These are phyloP conservation scores for Alisma plantagoaquatica DNA, from an alignment of 106 monocot genomes.

Conservation along the genomic window DNA sequence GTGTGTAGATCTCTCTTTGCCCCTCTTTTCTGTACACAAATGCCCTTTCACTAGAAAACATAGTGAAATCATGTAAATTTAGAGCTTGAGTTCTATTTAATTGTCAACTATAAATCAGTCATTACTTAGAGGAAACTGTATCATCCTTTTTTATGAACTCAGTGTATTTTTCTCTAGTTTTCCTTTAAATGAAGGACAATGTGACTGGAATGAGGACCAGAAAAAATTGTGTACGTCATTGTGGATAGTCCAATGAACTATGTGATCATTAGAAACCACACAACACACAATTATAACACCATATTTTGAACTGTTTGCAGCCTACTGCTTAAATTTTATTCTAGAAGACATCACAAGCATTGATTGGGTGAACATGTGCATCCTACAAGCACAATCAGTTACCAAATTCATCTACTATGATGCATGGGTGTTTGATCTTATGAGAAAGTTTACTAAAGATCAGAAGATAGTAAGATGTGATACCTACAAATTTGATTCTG, in stretches of 20 bases:
- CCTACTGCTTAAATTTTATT: conserved; percentile 58
- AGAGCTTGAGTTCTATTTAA: too few species aligned
- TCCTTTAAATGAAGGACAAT: too few species aligned
- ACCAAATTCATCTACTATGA: conserved; percentile 84
- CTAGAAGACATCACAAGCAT: conserved; percentile 79
- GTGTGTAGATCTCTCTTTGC: too few species aligned
- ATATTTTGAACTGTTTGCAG: conserved; percentile 81
- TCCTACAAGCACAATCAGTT: conserved; percentile 62
- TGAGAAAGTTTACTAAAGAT: conserved; percentile 61
- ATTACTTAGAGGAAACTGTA: too few species aligned
- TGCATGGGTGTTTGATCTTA: conserved; percentile 51
- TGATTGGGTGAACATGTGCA: conserved; percentile 87
- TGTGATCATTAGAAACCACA: conserved; percentile 47
- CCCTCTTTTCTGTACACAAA: too few species aligned
- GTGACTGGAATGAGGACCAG: too few species aligned
- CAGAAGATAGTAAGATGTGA: conserved; percentile 64
- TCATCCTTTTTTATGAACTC: too few species aligned
- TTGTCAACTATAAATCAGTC: too few species aligned
- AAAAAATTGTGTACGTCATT: conserved; percentile 90
- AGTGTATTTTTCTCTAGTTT: too few species aligned
- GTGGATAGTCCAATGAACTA: conserved; percentile 60
- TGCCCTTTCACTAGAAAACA: too few species aligned
- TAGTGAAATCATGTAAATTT: too few species aligned
- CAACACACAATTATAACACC: conserved; percentile 54
- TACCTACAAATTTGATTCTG: conserved; percentile 41